Conservation (phyloP, 2,329 filamentous ascomycete species). For the Fusarium sp. region DNA sequence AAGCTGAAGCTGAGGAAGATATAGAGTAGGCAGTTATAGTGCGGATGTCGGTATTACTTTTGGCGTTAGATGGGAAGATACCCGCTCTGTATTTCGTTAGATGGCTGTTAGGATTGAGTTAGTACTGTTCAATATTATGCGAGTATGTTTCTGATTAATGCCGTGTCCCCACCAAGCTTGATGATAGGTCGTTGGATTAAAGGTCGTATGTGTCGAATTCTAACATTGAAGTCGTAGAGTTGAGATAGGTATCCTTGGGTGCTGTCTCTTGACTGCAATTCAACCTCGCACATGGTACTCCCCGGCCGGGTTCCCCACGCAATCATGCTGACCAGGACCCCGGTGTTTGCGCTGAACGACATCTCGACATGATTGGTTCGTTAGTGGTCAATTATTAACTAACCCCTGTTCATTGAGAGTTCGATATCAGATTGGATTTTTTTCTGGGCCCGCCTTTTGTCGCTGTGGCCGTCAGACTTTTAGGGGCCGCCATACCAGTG, state of each 20-base stretch:
- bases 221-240: not conserved
- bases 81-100: slow-evolving; percentile 5
- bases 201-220: not conserved
- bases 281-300: slow-evolving; percentile 3
- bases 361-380: slow-evolving; percentile 50
- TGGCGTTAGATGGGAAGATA: slow-evolving; percentile 30
- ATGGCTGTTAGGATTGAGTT: no score
- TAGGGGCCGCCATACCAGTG: slow-evolving; percentile 32
- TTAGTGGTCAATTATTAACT: slow-evolving; percentile 39
- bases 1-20: slow-evolving; percentile 13
- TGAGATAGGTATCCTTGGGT: not conserved
- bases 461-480: slow-evolving; percentile 34
- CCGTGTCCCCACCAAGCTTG: not conserved
- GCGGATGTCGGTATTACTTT: not conserved
- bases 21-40: not conserved
- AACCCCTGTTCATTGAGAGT: slow-evolving; percentile 47
- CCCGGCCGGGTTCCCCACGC: slow-evolving; percentile 44
- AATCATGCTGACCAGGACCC: slow-evolving; percentile 40
- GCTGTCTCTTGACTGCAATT: not conserved
- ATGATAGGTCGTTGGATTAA: not conserved
- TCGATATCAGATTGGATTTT: slow-evolving; percentile 52
- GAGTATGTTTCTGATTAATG: not conserved
- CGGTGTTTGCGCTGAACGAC: slow-evolving; percentile 49
- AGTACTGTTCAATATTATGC: not conserved
- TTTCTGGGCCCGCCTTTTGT: slow-evolving; percentile 36